Percentiles rank a stretch among this genome's conserved stretches.
Evolutionary conservation across 768 basidiomycete genomes (phyloP).

Genomic region (Boletus vinaceobasis): DNA sequence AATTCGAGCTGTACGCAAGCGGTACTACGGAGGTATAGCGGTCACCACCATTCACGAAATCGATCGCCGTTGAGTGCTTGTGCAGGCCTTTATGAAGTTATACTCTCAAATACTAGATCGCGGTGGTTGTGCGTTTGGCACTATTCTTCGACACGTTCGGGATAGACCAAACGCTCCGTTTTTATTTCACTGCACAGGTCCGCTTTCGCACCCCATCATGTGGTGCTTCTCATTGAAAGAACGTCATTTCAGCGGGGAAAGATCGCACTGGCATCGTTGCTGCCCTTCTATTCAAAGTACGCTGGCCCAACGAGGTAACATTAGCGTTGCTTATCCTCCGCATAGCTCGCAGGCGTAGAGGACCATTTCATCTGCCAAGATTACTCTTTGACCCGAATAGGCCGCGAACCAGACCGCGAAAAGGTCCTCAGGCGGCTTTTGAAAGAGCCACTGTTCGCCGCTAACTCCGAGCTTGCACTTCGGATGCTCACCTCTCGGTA

Average conservation of each 20-base stretch:
- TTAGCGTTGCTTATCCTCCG: not conserved
- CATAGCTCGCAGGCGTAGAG: constrained; percentile 68
- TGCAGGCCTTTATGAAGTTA: constrained; percentile 73
- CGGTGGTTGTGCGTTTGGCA: constrained; percentile 64
- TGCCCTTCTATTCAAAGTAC: constrained; percentile 67
- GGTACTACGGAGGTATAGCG: constrained; percentile 70
- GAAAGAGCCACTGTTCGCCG: constrained; percentile 70
- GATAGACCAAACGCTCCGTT: constrained; percentile 64
- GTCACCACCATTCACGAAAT: not conserved
- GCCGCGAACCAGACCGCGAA: constrained; percentile 73
- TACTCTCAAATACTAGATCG: constrained; percentile 81
- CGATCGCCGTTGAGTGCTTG: not conserved
- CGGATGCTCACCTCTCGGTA: constrained; percentile 82
- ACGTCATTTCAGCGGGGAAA: constrained; percentile 56
- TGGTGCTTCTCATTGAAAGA: not conserved
- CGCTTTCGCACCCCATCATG: not conserved
- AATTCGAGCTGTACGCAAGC: constrained; percentile 66
- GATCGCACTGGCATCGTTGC: constrained; percentile 78
- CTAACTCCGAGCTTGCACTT: constrained; percentile 70
- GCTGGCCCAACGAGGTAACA: not conserved
- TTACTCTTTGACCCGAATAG: constrained; percentile 74
- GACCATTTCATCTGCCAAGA: constrained; percentile 64
- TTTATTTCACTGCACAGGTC: constrained; percentile 75
- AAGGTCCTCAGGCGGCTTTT: constrained; percentile 65
- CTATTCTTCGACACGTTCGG: constrained; percentile 68